Evolutionary conservation across 1,139 yeast genomes (phyloP), one percentile per base, ranked within the genome.

Genomic region (Kodamaea plutei): DNA sequence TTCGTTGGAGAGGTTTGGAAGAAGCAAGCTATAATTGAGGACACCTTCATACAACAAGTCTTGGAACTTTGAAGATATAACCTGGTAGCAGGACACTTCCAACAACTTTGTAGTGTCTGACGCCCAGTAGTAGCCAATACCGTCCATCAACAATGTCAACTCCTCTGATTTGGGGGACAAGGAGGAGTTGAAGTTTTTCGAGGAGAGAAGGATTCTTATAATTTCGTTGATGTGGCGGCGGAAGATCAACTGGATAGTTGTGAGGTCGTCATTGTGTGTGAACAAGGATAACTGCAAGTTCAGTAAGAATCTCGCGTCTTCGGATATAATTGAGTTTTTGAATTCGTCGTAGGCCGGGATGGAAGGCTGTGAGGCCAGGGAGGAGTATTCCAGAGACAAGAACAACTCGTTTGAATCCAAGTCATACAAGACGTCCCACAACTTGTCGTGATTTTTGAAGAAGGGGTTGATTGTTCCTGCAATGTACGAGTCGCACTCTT

Each of bases 391-490:
- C 11, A 43, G 25, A 17, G 68, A 56, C 18, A 69, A 36, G 15
- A 41, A 61, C 43, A 61, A 60, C 55, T 69, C 76, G 49, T 56
- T 71, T 30, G 54, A 43, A 42, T 78, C 83, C 38, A 77, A 54
- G 47, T 78, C 82, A 38, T 76, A 72, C 31, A 78, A 51, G 13
- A 78, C 52, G 45, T 78, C 84, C 81, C 82, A 78, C 25, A 67
- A 45, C 35, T 61, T 62, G 24, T 77, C 76, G 44, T 76, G 79
- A 30, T 63, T 56, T 40, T 74, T 76, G 57, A 78, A 78, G 33
- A 80, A 76, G 8, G 83, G 82, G 51, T 79, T 78, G 41, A 78
- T 76, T 29, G 80, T 79, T 8, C 84, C 84, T 4, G 84, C 84
- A 45, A 78, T 61, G 50, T 58, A 78, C 15, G 78, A 75, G 12